A percentile compares a stretch with the other conserved stretches of the same genome.
phyloP scores from a whole-genome alignment of 75 land plant genomes.

The Cupressus sempervirens region DNA sequence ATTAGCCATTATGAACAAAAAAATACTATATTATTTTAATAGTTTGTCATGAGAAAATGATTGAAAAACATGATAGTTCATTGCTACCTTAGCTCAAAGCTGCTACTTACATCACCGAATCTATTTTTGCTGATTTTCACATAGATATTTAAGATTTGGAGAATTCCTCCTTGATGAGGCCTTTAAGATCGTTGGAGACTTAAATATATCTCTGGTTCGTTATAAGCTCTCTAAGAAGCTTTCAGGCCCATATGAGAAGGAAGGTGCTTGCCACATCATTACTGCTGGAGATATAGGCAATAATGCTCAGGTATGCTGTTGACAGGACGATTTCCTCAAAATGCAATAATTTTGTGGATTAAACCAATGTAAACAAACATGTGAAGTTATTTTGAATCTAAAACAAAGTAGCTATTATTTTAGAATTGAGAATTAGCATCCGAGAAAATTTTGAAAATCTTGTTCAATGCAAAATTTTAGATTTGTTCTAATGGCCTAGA shows the following conservation, averaged over 20 bases:
- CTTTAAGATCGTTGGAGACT: constrained; percentile 35
- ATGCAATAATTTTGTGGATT: background rate
- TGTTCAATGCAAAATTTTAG: background rate
- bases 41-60: background rate
- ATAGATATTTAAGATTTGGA: background rate
- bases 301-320: constrained; percentile 36
- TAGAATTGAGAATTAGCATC: background rate
- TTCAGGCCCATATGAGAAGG: constrained; percentile 41
- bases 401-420: background rate
- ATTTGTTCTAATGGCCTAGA: too few relatives aligned
- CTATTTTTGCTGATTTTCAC: background rate
- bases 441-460: background rate
- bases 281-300: constrained; percentile 23
- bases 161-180: constrained; percentile 32
- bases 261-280: constrained; percentile 46
- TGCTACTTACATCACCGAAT: background rate
- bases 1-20: too few relatives aligned
- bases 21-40: too few relatives aligned
- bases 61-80: background rate
- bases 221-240: constrained; percentile 53
- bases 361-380: background rate
- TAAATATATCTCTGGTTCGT: constrained; percentile 40
- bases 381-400: background rate
- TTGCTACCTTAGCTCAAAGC: background rate
- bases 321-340: background rate